A percentile compares a stretch with the other conserved stretches of the same genome.
Conservation (phyloP, 768 basidiomycete species). For the Rossbeevera mucosa region DNA sequence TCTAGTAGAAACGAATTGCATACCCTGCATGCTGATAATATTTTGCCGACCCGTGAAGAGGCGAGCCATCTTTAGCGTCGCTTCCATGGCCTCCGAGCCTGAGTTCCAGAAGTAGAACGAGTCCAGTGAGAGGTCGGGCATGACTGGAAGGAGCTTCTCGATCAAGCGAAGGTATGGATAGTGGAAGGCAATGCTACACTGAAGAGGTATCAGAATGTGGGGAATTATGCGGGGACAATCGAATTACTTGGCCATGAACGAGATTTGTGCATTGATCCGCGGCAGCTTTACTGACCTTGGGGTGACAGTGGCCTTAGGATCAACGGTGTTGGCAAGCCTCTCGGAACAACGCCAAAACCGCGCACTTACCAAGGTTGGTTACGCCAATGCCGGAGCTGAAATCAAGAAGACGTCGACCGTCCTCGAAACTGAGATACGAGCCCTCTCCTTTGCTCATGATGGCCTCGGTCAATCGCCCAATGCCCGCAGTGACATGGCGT, state of each 20-base stretch:
- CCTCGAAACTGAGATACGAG: conserved; percentile 65
- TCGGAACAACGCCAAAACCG: not conserved
- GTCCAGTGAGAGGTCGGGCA: conserved; percentile 88
- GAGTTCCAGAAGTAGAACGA: conserved; percentile 99
- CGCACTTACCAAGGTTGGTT: conserved; percentile 63
- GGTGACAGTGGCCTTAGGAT: conserved; percentile 75
- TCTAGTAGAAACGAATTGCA: conserved; percentile 1
- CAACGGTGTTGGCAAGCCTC: not conserved
- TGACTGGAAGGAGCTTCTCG: conserved; percentile 75
- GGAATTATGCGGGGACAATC: not conserved
- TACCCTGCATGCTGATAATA: conserved; percentile 87
- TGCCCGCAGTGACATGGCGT: conserved; percentile 43
- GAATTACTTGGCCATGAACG: conserved; percentile 68
- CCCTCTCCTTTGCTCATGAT: conserved; percentile 67
- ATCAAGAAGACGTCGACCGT: conserved; percentile 73
- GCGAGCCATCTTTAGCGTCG: conserved; percentile 83
- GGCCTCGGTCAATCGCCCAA: conserved; percentile 42
- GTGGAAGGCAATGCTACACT: conserved; percentile 90
- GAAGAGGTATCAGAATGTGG: conserved; percentile 2
- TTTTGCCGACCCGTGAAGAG: conserved; percentile 75
- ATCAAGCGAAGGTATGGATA: conserved; percentile 85
- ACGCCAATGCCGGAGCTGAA: conserved; percentile 89
- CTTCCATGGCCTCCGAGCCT: conserved; percentile 91
- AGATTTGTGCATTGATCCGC: conserved; percentile 82
- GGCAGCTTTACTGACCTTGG: conserved; percentile 79